Percentiles rank a stretch among this genome's conserved stretches.
These are phyloP conservation scores for Yamadazyma friedrichii DNA, from an alignment of 1,139 yeast species.

Conservation along the genomic window DNA sequence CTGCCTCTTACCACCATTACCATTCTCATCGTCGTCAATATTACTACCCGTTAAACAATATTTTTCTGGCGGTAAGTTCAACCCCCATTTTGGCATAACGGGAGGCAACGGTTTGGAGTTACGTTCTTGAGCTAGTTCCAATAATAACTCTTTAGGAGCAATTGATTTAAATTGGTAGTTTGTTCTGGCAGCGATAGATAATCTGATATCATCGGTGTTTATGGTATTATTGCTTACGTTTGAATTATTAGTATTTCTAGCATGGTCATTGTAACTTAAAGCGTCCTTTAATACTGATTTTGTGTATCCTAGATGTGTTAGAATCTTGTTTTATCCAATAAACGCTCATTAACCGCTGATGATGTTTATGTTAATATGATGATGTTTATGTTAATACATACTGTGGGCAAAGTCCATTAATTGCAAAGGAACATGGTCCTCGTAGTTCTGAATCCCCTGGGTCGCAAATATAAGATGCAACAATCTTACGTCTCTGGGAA, in stretches of 20 bases:
- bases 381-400: slow-evolving; percentile 8
- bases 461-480: slow-evolving; percentile 89
- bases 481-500: slow-evolving; percentile 89
- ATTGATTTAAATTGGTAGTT: slow-evolving; percentile 95
- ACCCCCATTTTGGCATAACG: slow-evolving; percentile 88
- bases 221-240: slow-evolving; percentile 48
- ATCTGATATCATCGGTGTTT: slow-evolving; percentile 83
- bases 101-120: slow-evolving; percentile 89
- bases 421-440: slow-evolving; percentile 93
- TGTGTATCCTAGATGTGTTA: slow-evolving; percentile 50
- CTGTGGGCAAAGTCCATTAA: slow-evolving; percentile 91
- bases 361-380: neutral
- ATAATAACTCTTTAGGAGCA: slow-evolving; percentile 86
- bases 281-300: slow-evolving; percentile 87
- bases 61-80: slow-evolving; percentile 95
- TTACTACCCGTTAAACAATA: slow-evolving; percentile 86
- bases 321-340: neutral
- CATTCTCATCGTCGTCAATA: slow-evolving; percentile 49
- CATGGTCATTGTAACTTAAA: slow-evolving; percentile 80
- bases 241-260: slow-evolving; percentile 40
- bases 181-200: slow-evolving; percentile 91
- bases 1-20: slow-evolving; percentile 12
- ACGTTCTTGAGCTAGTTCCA: slow-evolving; percentile 90
- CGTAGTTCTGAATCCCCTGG: slow-evolving; percentile 88
- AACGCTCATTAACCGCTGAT: neutral